Conservation (phyloP, 805 yeast species). For the Blastobotrys chiropterorum region DNA sequence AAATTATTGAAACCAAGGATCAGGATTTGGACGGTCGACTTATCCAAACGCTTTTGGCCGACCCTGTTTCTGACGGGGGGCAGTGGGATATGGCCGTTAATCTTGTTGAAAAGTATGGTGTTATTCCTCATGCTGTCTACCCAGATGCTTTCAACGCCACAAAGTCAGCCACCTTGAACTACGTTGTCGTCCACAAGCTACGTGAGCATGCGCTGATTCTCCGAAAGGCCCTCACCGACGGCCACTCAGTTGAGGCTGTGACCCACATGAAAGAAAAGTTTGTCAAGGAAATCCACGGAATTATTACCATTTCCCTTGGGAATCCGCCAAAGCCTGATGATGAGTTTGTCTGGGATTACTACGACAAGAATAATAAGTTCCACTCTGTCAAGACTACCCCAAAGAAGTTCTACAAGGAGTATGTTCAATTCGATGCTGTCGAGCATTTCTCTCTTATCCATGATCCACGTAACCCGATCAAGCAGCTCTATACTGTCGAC, state of each 20-base stretch:
- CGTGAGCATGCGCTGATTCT: constrained; percentile 72
- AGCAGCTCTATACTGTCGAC: constrained; percentile 63
- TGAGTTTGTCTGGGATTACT: constrained; percentile 66
- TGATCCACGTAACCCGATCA: constrained; percentile 74
- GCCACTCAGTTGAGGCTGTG: constrained; percentile 27
- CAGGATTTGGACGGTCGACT: constrained; percentile 65
- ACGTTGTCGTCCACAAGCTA: constrained; percentile 59
- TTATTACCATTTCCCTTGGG: constrained; percentile 66
- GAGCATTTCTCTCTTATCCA: constrained; percentile 62
- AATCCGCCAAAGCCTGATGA: constrained; percentile 72
- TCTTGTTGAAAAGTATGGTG: constrained; percentile 71
- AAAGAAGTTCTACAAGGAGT: constrained; percentile 46
- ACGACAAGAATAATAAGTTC: constrained; percentile 44
- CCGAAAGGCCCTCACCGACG: constrained; percentile 45
- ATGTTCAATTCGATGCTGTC: constrained; percentile 44
- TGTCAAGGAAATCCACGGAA: constrained; percentile 59
- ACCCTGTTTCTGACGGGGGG: constrained; percentile 80
- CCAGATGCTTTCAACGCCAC: constrained; percentile 65
- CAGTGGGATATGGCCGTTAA: constrained; percentile 83
- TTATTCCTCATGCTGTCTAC: constrained; percentile 66
- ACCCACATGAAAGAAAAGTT: constrained; percentile 37
- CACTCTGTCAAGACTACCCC: constrained; percentile 47
- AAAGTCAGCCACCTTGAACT: constrained; percentile 47
- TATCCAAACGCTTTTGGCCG: constrained; percentile 56
- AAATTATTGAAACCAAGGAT: constrained; percentile 61